Base-by-base conservation (phyloP, 768 basidiomycete species). In the Rhizopogon rudus region DNA sequence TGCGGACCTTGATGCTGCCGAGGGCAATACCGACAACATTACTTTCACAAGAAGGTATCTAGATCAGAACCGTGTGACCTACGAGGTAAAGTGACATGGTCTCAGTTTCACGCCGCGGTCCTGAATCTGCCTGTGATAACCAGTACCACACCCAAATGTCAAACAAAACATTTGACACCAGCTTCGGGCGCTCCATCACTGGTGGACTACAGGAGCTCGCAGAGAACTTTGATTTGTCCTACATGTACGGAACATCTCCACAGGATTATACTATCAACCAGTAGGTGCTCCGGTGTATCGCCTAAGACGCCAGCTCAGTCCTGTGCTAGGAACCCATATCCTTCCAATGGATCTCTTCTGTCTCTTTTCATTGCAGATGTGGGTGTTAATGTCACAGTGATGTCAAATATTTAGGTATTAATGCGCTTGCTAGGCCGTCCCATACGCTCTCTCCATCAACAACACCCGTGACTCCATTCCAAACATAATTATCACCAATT, bases 31-130 rank as follows among this genome's bases (percentile, higher is more conserved):
- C 44, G 68, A 77, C 57, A 80, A 84, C 62, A 69, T 90, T 50
- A 77, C 79, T 0, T 87, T 91, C 67, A 78, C 75, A 33, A 77
- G 91, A 29, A 77, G 90, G 29, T 93, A 93, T 65, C 72, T 93
- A 14, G 90, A 93, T 61, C 81, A 87, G 42, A 93, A 93, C 65
- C 81, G 86, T 25, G 81, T 87, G 29, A 87, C 86, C 10, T 91
- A 83, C 54, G 81, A 91, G 71, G 81, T 87, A 61, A n/a, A 14
- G n/a, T 22, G 6, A 7, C 17, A 3, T 14, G 37, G n/a, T 7
- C 17, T 33, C 25, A 6, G 10, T 46, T 33, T 8, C 12, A 28
- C 44, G 8, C 40, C 44, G 2, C 9, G 5, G 28, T 37, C 16
- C 29, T 16, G 20, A 43, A 35, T 7, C 6, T 41, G 6, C 3